Evolutionary conservation across 2,329 filamentous ascomycete genomes (phyloP).

Genomic region (Ustulina deusta): DNA sequence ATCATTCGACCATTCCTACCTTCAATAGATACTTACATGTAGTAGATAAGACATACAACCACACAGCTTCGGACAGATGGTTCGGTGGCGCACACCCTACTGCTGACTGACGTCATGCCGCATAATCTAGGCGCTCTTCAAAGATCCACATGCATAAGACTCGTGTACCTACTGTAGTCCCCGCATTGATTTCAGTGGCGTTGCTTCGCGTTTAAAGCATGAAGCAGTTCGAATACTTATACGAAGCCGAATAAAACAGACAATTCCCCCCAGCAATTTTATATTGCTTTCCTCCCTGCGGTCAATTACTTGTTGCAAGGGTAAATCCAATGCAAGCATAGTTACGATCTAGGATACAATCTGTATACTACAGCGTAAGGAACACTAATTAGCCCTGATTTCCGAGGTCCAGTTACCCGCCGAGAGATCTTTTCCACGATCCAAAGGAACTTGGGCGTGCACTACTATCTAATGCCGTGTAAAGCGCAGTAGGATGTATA

Average conservation of each 20-base stretch:
- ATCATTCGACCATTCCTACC: background rate
- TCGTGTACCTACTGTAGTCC: background rate
- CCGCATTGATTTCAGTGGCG: background rate
- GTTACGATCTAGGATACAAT: background rate
- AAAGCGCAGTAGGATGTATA: too few species aligned
- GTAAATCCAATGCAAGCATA: background rate
- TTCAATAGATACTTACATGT: too few species aligned
- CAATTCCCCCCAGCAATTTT: background rate
- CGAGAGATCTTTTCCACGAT: too few species aligned
- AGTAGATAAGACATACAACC: background rate
- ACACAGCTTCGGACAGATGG: background rate
- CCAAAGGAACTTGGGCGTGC: too few species aligned
- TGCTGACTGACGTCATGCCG: conserved; percentile 19
- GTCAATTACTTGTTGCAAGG: background rate
- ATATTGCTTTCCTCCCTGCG: background rate
- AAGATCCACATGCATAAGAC: background rate
- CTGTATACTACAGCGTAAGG: background rate
- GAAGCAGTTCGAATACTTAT: background rate
- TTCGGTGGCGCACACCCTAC: background rate
- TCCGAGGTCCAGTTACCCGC: too few species aligned
- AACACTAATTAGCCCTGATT: too few species aligned
- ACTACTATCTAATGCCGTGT: too few species aligned
- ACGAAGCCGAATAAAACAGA: background rate
- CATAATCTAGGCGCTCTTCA: background rate
- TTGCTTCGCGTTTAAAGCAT: background rate